Evolutionary conservation across 805 yeast genomes (phyloP).

Genomic region (Kluyveromyces siamensis): DNA sequence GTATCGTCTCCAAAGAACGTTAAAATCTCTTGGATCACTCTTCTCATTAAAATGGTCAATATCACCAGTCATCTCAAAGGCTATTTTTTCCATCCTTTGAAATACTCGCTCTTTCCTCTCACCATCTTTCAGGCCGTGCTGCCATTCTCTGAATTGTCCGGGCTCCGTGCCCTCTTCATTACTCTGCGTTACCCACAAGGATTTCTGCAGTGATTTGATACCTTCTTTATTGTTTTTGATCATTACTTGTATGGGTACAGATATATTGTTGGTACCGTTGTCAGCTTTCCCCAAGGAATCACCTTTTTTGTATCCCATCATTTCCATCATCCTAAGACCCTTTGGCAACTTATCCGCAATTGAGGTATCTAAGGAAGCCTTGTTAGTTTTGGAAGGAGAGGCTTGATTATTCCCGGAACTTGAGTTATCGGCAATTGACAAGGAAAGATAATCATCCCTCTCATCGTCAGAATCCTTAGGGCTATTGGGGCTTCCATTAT

Average conservation of each 20-base stretch:
- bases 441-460: not conserved
- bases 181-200: not conserved
- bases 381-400: too few relatives aligned
- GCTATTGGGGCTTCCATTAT: not conserved
- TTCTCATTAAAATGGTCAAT: conserved; percentile 16
- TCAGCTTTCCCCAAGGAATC: conserved; percentile 32
- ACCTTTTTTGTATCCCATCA: conserved; percentile 50
- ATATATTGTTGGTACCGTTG: conserved; percentile 14
- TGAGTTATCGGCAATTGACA: not conserved
- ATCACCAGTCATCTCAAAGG: conserved; percentile 37
- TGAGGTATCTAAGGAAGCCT: not conserved
- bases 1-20: conserved; percentile 37
- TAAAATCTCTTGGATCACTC: conserved; percentile 25
- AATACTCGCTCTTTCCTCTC: conserved; percentile 11
- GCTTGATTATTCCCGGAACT: not conserved
- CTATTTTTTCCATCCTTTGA: conserved; percentile 31
- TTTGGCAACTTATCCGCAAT: conserved; percentile 24
- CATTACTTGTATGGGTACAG: conserved; percentile 27
- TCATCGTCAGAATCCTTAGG: not conserved
- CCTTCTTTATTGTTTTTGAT: conserved; percentile 16
- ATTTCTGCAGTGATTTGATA: conserved; percentile 3
- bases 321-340: conserved; percentile 45
- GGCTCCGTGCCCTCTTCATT: not conserved
- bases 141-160: conserved; percentile 5
- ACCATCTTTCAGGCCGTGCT: conserved; percentile 1